phyloP scores from a whole-genome alignment of 2,329 filamentous ascomycete species.

The Stromatinia cepivora region DNA sequence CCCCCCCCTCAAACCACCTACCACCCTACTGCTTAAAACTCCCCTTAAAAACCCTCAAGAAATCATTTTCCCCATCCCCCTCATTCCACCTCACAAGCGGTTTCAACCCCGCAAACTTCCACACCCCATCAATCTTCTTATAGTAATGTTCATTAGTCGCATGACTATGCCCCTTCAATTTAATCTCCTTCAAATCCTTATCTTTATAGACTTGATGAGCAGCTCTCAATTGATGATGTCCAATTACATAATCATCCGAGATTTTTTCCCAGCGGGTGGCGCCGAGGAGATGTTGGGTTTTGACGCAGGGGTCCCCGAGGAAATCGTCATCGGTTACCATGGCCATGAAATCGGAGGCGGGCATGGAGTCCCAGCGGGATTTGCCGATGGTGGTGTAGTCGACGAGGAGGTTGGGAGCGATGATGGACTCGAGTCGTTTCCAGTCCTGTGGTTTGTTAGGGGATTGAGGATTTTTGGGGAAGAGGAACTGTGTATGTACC shows the following conservation, averaged over 20 bases:
- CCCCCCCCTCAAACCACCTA: too few relatives aligned
- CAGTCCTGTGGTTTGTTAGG: constrained; percentile 32
- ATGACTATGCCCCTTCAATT: constrained; percentile 35
- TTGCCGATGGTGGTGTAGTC: constrained; percentile 69
- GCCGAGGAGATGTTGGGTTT: constrained; percentile 66
- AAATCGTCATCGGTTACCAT: constrained; percentile 59
- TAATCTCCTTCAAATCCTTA: constrained; percentile 29
- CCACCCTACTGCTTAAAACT: constrained; percentile 21
- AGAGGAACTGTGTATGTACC: constrained; percentile 24
- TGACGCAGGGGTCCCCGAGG: constrained; percentile 60
- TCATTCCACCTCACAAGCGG: constrained; percentile 37
- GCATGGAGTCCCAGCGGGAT: constrained; percentile 61
- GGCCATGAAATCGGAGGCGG: constrained; percentile 58
- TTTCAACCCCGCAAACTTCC: constrained; percentile 39
- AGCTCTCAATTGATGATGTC: constrained; percentile 42
- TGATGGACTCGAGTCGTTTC: constrained; percentile 32
- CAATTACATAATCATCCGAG: constrained; percentile 58
- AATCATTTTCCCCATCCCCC: constrained; percentile 28
- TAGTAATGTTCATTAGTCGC: constrained; percentile 38
- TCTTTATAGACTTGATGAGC: constrained; percentile 33
- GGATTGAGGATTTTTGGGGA: neutral
- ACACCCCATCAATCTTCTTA: constrained; percentile 35
- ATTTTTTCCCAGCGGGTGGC: constrained; percentile 58
- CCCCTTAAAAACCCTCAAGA: constrained; percentile 38
- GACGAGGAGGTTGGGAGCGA: constrained; percentile 35